phyloP scores from a whole-genome alignment of 2,329 filamentous ascomycete species.

The Blastomyces parvus region DNA sequence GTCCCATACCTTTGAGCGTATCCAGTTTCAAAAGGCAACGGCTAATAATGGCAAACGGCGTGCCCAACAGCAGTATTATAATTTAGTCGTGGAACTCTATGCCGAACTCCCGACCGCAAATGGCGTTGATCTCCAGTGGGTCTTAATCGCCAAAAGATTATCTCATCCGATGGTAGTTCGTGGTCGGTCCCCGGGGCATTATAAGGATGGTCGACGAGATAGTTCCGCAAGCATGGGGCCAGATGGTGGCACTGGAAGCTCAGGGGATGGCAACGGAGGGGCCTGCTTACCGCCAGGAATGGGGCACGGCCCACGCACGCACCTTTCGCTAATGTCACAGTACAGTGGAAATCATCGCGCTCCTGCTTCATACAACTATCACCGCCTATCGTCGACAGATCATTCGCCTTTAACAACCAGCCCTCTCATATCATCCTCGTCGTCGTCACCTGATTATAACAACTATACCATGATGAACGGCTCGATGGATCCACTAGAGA shows the following conservation, averaged over 20 bases:
- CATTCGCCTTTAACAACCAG: constrained; percentile 32
- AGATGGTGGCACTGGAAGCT: constrained; percentile 48
- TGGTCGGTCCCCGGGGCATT: constrained; percentile 71
- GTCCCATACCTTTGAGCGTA: constrained; percentile 68
- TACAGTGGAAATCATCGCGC: constrained; percentile 28
- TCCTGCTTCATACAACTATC: constrained; percentile 29
- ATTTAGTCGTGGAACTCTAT: constrained; percentile 77
- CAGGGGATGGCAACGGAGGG: constrained; percentile 25
- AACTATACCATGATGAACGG: constrained; percentile 32
- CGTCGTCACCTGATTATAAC: constrained; percentile 30
- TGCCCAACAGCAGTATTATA: constrained; percentile 86
- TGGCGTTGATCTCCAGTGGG: constrained; percentile 46
- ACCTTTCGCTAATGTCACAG: constrained; percentile 26
- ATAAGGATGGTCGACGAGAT: constrained; percentile 59
- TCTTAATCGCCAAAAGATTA: constrained; percentile 62
- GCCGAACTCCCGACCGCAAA: constrained; percentile 48
- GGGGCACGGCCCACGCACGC: constrained; percentile 23
- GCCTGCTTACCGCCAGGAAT: constrained; percentile 25
- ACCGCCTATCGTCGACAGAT: constrained; percentile 28
- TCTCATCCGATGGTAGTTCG: constrained; percentile 82
- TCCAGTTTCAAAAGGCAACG: constrained; percentile 89
- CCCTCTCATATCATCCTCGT: constrained; percentile 29
- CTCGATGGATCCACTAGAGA: constrained; percentile 32
- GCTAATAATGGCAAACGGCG: constrained; percentile 88
- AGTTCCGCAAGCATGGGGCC: constrained; percentile 64